Evolutionary conservation across 768 basidiomycete species (phyloP).

Genomic region (Phaeolepiota aurea): DNA sequence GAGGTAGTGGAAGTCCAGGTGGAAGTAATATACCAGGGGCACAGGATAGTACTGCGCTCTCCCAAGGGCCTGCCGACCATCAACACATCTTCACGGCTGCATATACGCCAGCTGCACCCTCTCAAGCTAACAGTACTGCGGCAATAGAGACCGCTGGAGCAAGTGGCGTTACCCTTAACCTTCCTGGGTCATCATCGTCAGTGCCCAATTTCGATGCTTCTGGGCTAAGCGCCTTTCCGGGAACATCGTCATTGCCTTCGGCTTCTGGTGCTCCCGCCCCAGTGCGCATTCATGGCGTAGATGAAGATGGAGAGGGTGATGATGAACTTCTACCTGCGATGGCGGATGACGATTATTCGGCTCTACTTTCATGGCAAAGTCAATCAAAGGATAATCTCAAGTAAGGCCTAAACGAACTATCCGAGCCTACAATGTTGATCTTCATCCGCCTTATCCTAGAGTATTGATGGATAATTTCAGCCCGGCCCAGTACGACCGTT

Average conservation of each 20-base stretch:
- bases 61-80: background rate
- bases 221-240: constrained; percentile 8
- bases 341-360: constrained; percentile 86
- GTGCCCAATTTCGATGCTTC: background rate
- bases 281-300: constrained; percentile 14
- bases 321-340: constrained; percentile 77
- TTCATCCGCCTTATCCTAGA: constrained; percentile 28
- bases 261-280: constrained; percentile 10
- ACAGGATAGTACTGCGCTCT: background rate
- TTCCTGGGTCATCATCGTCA: background rate
- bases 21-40: background rate
- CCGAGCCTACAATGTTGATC: background rate
- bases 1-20: background rate
- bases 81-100: background rate
- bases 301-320: constrained; percentile 65
- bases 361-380: constrained; percentile 75
- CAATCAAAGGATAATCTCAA: constrained; percentile 86
- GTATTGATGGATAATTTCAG: constrained; percentile 87
- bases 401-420: constrained; percentile 24
- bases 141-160: background rate
- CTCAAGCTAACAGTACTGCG: no score
- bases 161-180: background rate
- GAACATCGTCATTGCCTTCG: constrained; percentile 7
- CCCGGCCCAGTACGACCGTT: constrained; percentile 77
- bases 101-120: background rate